Evolutionary conservation across 2,329 filamentous ascomycete species (phyloP), one percentile per base, ranked within the genome.

Genomic region (Chaetomium sp.): DNA sequence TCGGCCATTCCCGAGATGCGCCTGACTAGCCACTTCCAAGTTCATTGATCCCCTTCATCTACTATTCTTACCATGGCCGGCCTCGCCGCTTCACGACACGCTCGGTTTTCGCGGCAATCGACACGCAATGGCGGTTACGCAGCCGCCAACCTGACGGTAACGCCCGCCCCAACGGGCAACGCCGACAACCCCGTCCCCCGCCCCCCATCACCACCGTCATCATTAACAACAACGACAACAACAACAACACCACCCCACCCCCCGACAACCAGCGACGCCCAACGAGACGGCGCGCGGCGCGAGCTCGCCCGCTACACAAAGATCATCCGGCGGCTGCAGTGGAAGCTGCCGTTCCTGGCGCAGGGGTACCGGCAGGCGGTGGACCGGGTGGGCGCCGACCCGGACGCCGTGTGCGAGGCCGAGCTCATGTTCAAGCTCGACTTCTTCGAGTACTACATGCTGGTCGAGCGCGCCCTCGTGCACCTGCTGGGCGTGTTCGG

Each of bases 401-500:
- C 75, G 0, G 70, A 72, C 23, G 73, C 74, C 27, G 72, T 74
- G 12, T 63, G 71, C n/a, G 82, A 85, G 68, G 83, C 83, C 0
- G 86, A 89, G 74, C 81, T 85, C 19, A 91, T 91, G 81, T 92
- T 92, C 79, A 91, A 92, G 74, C 82, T 92, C 8, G 90, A 92
- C 72, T 92, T 92, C 68, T 87, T 90, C 75, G 90, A 92, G 72
- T 92, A 89, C 74, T 92, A 92, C 77, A 85, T 86, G 59, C 82
- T 90, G 42, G 83, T 92, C 7, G 90, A 92, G 76, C 85, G 90
- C 33, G 88, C 88, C 0, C 79, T 92, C 8, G 87, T 90, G 1
- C 84, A 88, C 55, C 78, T 90, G 0, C 82, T 90, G n/a, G 82
- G 81, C 0, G 83, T 90, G 0, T 89, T 87, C 65, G 86, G 84